Conservation (phyloP, 2,329 filamentous ascomycete genomes). For the Aureobasidium lini region DNA sequence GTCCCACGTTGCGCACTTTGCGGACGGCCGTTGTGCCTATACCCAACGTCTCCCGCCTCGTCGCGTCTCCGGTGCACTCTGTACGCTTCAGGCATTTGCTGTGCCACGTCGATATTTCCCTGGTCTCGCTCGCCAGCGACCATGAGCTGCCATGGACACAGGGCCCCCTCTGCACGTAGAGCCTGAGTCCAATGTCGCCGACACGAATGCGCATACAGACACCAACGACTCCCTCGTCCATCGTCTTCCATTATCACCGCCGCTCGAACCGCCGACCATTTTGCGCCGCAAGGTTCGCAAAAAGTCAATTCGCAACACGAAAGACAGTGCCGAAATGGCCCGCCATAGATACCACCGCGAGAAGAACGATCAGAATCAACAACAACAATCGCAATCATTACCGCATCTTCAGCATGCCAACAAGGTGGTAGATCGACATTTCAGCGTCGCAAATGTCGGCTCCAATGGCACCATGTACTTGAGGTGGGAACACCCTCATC, state of each 20-base stretch:
- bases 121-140: not conserved
- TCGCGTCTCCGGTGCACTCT: not conserved
- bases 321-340: constrained; percentile 15
- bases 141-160: constrained; percentile 12
- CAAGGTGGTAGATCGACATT: constrained; percentile 23
- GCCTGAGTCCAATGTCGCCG: not conserved
- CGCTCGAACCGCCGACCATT: not conserved
- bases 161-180: not conserved
- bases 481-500: constrained; percentile 25
- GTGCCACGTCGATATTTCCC: not conserved
- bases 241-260: not conserved
- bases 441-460: constrained; percentile 36
- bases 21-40: constrained; percentile 1
- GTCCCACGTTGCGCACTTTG: not conserved
- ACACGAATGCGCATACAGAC: not conserved
- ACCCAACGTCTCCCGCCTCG: constrained; percentile 4
- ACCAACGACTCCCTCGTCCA: not conserved
- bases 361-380: not conserved
- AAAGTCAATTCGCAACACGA: constrained; percentile 14
- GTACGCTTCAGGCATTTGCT: not conserved
- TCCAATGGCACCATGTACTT: constrained; percentile 40
- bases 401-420: not conserved
- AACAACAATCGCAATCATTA: not conserved
- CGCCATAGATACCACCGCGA: not conserved
- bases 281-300: constrained; percentile 9